phyloP scores from a whole-genome alignment of 768 basidiomycete species.

The Podaxis pistillaris region DNA sequence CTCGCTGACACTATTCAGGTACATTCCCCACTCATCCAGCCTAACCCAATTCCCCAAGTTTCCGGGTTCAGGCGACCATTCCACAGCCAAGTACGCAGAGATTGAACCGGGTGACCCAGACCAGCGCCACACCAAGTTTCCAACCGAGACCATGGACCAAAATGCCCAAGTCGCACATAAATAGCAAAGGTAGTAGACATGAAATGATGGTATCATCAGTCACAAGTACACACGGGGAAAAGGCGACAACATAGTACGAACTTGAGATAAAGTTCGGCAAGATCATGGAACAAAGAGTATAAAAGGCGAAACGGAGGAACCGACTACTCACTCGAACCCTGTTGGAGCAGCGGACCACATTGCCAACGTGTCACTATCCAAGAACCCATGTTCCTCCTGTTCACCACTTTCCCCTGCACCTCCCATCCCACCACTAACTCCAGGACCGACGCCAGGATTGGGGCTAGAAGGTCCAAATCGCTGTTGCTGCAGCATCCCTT shows the following conservation, averaged over 20 bases:
- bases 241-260: neutral
- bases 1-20: slow-evolving; percentile 40
- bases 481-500: neutral
- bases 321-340: slow-evolving; percentile 56
- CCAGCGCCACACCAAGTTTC: neutral
- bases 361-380: slow-evolving; percentile 52
- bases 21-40: slow-evolving; percentile 45
- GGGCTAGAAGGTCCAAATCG: neutral
- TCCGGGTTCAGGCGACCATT: too few relatives aligned
- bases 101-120: neutral
- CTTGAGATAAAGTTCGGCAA: neutral
- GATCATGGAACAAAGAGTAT: neutral
- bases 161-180: neutral
- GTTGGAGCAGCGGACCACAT: slow-evolving; percentile 74
- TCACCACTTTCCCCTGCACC: neutral
- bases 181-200: neutral
- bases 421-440: neutral
- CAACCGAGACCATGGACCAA: neutral
- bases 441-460: neutral
- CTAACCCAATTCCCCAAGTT: slow-evolving; percentile 21
- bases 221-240: neutral
- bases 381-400: slow-evolving; percentile 19
- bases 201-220: neutral
- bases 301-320: neutral
- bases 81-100: neutral